Conservation (phyloP, 2,329 filamentous ascomycete genomes). For the Ceratocystis destructans region DNA sequence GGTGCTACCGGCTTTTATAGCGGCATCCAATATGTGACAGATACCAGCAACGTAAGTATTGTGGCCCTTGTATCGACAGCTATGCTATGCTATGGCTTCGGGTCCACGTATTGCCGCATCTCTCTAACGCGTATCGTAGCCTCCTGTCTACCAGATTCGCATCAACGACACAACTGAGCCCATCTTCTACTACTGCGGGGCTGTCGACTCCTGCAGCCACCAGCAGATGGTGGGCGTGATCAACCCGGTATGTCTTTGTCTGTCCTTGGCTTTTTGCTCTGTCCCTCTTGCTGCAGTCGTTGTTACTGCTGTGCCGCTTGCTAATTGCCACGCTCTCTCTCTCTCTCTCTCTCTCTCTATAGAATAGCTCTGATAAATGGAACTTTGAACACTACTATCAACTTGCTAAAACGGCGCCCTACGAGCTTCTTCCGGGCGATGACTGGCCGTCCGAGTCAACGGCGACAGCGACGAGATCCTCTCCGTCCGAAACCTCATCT, state of each 20-base stretch:
- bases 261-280: neutral
- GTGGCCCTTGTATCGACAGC: neutral
- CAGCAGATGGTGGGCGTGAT: constrained; percentile 64
- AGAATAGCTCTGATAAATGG: constrained; percentile 21
- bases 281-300: neutral
- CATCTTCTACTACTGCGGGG: constrained; percentile 57
- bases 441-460: constrained; percentile 36
- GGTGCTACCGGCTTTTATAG: constrained; percentile 41
- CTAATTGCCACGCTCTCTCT: constrained; percentile 15
- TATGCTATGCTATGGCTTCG: neutral
- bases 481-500: constrained; percentile 10
- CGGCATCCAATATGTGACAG: constrained; percentile 34
- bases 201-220: constrained; percentile 47
- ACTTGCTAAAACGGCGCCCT: constrained; percentile 35
- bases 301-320: neutral
- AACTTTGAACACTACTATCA: constrained; percentile 36
- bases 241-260: constrained; percentile 43
- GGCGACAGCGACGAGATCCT: constrained; percentile 17
- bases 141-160: constrained; percentile 30
- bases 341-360: neutral
- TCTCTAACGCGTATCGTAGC: constrained; percentile 23
- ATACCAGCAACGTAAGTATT: constrained; percentile 32
- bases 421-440: constrained; percentile 43
- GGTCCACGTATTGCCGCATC: neutral
- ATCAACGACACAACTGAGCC: constrained; percentile 46